Conservation (phyloP, 331 rosid genomes). For the Quercus lobata region DNA sequence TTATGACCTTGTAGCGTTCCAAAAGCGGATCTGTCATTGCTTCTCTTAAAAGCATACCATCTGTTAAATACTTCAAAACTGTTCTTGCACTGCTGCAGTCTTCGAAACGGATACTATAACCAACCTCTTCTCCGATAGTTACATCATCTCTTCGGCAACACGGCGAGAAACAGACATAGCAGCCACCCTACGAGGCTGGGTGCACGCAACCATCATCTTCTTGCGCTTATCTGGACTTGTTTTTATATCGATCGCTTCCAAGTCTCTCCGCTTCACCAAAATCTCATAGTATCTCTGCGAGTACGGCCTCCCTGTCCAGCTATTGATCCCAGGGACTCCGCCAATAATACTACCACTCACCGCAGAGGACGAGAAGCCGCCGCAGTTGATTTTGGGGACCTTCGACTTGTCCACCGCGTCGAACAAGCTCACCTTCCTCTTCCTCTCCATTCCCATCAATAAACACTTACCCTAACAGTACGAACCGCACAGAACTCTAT, state of each 20-base stretch:
- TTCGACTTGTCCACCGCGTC: conserved; percentile 83
- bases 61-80: too few relatives aligned
- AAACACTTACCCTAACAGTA: conserved; percentile 15
- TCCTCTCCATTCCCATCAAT: conserved; percentile 88
- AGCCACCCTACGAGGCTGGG: conserved; percentile 96
- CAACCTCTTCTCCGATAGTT: neutral
- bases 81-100: too few relatives aligned
- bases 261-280: conserved; percentile 73
- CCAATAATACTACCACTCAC: neutral
- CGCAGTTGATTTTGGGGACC: conserved; percentile 50
- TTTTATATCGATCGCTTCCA: conserved; percentile 76
- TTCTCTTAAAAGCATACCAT: too few relatives aligned
- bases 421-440: conserved; percentile 82
- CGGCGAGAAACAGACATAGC: conserved; percentile 97
- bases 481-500: too few relatives aligned
- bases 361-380: neutral
- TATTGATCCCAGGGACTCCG: conserved; percentile 33
- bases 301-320: conserved; percentile 71
- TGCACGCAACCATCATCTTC: conserved; percentile 95
- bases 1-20: too few relatives aligned
- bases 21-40: too few relatives aligned
- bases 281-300: conserved; percentile 80
- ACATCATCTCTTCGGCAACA: conserved; percentile 99
- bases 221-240: conserved; percentile 49
- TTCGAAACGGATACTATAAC: too few relatives aligned